phyloP scores from a whole-genome alignment of 345 rosid genomes.

The Erucastrum elatum region DNA sequence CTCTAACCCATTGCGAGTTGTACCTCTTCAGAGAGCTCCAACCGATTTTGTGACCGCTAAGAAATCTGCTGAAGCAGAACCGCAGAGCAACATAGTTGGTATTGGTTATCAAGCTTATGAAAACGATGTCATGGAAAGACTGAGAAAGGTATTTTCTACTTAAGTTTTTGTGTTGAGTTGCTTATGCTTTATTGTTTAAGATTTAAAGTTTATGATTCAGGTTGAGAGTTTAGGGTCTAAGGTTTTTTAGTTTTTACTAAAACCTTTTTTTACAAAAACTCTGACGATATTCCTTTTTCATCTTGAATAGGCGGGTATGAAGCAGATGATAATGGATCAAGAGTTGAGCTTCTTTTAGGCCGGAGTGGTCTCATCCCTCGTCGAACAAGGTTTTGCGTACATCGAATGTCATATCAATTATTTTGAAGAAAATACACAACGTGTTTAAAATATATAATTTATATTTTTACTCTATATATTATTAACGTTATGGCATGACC shows the following conservation, averaged over 20 bases:
- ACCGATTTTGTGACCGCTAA: conserved; percentile 42
- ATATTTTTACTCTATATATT: neutral
- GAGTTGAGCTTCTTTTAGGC: conserved; percentile 2
- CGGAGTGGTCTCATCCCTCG: neutral
- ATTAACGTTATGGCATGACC: neutral
- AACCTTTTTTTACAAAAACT: neutral
- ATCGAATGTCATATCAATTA: neutral
- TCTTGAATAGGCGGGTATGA: conserved; percentile 34
- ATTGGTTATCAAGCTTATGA: conserved; percentile 74
- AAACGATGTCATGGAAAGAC: conserved; percentile 65
- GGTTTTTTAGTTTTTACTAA: too few species aligned
- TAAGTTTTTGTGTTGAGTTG: neutral
- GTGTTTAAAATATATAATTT: neutral
- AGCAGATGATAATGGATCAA: conserved; percentile 28
- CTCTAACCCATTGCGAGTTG: conserved; percentile 71
- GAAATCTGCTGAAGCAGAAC: conserved; percentile 50
- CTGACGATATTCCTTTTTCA: neutral
- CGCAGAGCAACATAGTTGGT: conserved; percentile 59
- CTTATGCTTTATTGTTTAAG: neutral
- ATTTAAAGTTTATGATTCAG: too few species aligned
- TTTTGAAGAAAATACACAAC: conserved; percentile 2
- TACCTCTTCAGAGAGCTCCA: conserved; percentile 53
- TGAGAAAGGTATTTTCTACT: conserved; percentile 50
- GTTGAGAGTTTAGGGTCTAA: too few species aligned
- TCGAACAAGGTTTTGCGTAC: conserved; percentile 19